These are phyloP conservation scores for Fraxinus cuspidata DNA, from an alignment of 257 asterid genomes.

Conservation along the genomic window DNA sequence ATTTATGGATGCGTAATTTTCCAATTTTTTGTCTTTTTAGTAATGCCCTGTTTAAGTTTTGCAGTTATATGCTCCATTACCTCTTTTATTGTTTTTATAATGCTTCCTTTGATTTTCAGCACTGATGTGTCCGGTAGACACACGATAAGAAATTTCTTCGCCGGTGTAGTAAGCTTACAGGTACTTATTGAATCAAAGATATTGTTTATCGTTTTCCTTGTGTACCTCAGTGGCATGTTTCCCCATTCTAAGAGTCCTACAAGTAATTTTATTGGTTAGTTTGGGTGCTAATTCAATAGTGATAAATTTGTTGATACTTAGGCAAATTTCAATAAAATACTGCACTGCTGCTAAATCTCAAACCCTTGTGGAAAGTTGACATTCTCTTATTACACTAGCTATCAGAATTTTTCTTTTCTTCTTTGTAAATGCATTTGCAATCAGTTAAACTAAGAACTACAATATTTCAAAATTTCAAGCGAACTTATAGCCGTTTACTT, in stretches of 20 bases:
- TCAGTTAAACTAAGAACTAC: neutral
- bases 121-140: constrained; percentile 71
- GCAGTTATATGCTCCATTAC: neutral
- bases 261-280: neutral
- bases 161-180: constrained; percentile 77
- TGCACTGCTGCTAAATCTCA: neutral
- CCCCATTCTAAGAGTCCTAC: neutral
- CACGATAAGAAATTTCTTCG: constrained; percentile 52
- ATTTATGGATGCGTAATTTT: constrained; percentile 72
- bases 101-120: constrained; percentile 34
- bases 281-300: neutral
- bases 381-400: neutral
- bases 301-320: neutral
- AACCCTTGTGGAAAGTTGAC: neutral
- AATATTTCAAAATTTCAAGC: neutral
- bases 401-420: neutral
- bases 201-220: neutral
- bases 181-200: constrained; percentile 33
- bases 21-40: constrained; percentile 14
- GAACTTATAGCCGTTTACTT: too few species aligned
- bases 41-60: constrained; percentile 4
- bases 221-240: neutral
- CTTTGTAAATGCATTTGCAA: neutral
- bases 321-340: neutral
- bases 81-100: neutral